Evolutionary conservation across 768 basidiomycete species (phyloP).

Genomic region (Hygrocybe coccinea): DNA sequence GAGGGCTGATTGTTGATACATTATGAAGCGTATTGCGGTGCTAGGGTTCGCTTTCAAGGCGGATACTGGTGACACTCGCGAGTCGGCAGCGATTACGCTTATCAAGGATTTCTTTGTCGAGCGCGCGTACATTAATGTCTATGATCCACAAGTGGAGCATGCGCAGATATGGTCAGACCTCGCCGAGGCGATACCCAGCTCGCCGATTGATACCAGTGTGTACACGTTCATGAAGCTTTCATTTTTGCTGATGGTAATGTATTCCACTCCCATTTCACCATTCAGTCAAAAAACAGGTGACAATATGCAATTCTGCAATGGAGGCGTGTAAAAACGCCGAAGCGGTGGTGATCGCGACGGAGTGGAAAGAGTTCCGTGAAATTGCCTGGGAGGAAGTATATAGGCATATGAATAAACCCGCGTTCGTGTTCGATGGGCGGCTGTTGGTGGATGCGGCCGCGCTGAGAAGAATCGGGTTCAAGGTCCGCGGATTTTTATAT

Average conservation of each 20-base stretch:
- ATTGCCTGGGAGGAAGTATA: conserved; percentile 91
- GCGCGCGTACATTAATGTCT: conserved; percentile 79
- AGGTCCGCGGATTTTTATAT: conserved; percentile 38
- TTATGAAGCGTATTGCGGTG: conserved; percentile 78
- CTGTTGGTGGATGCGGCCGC: conserved; percentile 78
- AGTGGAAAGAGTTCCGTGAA: conserved; percentile 94
- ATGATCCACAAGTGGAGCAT: conserved; percentile 85
- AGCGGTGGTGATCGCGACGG: conserved; percentile 93
- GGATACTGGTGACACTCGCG: conserved; percentile 98
- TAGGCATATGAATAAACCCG: conserved; percentile 91
- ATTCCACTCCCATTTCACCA: conserved; percentile 2
- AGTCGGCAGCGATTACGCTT: conserved; percentile 91
- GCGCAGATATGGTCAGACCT: conserved; percentile 86
- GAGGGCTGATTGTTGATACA: too few species aligned
- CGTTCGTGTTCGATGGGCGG: conserved; percentile 93
- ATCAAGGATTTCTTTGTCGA: conserved; percentile 92
- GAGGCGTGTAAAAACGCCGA: conserved; percentile 88
- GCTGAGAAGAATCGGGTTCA: conserved; percentile 87
- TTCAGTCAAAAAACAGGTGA: conserved; percentile 84
- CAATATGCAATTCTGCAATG: conserved; percentile 67
- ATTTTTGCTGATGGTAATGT: neutral
- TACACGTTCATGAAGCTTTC: conserved; percentile 14
- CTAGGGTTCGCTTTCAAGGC: conserved; percentile 99
- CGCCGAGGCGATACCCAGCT: conserved; percentile 58
- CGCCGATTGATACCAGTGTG: conserved; percentile 64